Base-by-base conservation (phyloP, 768 basidiomycete species). In the Panaeolus cyanescens region DNA sequence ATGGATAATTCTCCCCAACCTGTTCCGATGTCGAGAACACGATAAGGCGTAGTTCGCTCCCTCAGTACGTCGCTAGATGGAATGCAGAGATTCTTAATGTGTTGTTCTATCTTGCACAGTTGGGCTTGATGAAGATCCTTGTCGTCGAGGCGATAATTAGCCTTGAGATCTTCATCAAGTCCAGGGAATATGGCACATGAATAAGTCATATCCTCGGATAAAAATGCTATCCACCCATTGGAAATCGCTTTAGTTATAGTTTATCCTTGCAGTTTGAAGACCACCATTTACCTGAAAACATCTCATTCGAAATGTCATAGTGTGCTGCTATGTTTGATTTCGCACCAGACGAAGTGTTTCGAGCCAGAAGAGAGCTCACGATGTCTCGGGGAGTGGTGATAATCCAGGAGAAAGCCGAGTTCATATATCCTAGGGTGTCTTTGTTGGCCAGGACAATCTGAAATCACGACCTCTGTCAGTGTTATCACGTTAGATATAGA, bases 1-100 rank as follows among this genome's bases (percentile, higher is more conserved):
- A 91, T 87, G 4, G 91, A 84, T 63, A 92, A 77, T 8, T 86
- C 85, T 4, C 90, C 90, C 89, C 90, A 92, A 5, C 90, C 90
- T 5, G 85, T 87, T n/a, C 90, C 91, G 54, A 91, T 90, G 70
- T 91, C 89, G 15, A 91, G 79, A 30, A 74, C 55, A 15, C 65
- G 67, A 0, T 90, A 80, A 55, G 85, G 77, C 57, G 85, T 79
- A 1, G 84, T 83, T 2, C 82, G 76, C 2, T 31, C 7, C 9
- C 56, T 33, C 12, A 37, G 3, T 5, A 37, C 36, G 3, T 37
- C 36, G 4, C 13, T 4, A 2, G 68, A 28, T 1, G 74, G 75
- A 57, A 92, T 87, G 53, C 84, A 80, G 2, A 89, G 85, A 70
- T 88, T 89, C 4, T 76, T 67, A 61, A 91, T 85, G 67, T 91